Evolutionary conservation across 2,329 filamentous ascomycete species (phyloP).

Genomic region (Dactylellina drechsleri): DNA sequence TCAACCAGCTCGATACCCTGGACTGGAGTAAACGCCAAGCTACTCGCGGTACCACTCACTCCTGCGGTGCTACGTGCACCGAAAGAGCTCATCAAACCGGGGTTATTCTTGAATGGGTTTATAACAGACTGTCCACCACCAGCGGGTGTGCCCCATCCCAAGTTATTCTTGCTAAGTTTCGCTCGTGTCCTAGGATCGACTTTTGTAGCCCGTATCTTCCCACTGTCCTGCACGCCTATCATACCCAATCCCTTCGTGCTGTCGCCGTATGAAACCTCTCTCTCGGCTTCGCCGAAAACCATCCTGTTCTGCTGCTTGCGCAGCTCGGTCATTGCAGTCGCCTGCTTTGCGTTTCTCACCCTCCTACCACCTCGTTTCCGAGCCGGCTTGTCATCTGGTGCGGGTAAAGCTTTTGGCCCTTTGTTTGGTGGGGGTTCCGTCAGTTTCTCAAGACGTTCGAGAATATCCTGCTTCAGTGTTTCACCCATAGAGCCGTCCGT

Average conservation of each 20-base stretch:
- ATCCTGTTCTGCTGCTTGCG: slow-evolving; percentile 96
- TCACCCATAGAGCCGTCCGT: slow-evolving; percentile 85
- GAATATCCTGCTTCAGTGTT: slow-evolving; percentile 80
- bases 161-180: slow-evolving; percentile 92
- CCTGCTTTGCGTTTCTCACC: slow-evolving; percentile 94
- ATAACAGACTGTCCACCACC: slow-evolving; percentile 81
- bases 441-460: slow-evolving; percentile 88
- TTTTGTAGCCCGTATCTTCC: slow-evolving; percentile 86
- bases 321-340: slow-evolving; percentile 94
- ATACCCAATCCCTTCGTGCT: slow-evolving; percentile 89
- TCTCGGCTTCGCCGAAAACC: slow-evolving; percentile 94
- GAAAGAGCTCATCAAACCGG: slow-evolving; percentile 75
- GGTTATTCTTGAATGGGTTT: slow-evolving; percentile 62
- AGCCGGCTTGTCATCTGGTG: slow-evolving; percentile 93
- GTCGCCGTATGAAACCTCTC: slow-evolving; percentile 90
- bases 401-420: slow-evolving; percentile 83
- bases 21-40: slow-evolving; percentile 90
- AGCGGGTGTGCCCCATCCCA: slow-evolving; percentile 84
- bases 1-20: slow-evolving; percentile 96
- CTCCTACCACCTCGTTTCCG: slow-evolving; percentile 90
- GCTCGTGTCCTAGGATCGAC: slow-evolving; percentile 93
- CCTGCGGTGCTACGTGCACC: slow-evolving; percentile 71
- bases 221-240: slow-evolving; percentile 88
- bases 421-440: slow-evolving; percentile 92
- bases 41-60: slow-evolving; percentile 80